Percentiles rank a stretch among this genome's conserved stretches.
These are phyloP conservation scores for Salisapilia sapeloensis DNA, from an alignment of 352 stramenopile genomes.

Conservation along the genomic window DNA sequence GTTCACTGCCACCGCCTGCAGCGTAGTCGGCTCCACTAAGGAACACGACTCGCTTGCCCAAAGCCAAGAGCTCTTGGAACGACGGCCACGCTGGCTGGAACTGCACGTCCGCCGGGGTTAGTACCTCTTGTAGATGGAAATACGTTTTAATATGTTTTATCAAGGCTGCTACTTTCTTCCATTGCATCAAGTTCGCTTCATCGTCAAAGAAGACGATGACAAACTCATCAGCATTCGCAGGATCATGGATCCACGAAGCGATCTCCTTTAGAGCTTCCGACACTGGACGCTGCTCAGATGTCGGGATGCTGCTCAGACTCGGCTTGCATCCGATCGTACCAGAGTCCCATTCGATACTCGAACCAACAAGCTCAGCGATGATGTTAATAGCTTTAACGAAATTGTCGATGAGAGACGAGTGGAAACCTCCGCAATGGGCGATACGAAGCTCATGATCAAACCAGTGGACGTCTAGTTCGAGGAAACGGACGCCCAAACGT, in stretches of 20 bases:
- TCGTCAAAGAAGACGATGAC: conserved; percentile 78
- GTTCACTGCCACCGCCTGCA: conserved; percentile 25
- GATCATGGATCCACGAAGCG: conserved; percentile 29
- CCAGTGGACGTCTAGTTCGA: conserved; percentile 57
- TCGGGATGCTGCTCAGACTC: conserved; percentile 46
- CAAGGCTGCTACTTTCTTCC: conserved; percentile 60
- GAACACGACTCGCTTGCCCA: conserved; percentile 59
- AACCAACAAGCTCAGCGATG: conserved; percentile 29
- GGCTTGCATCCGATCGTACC: conserved; percentile 53
- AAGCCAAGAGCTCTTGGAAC: conserved; percentile 36
- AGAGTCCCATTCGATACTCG: conserved; percentile 48
- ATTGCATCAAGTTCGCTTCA: conserved; percentile 46
- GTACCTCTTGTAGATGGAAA: conserved; percentile 42
- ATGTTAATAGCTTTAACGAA: conserved; percentile 52
- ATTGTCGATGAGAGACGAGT: conserved; percentile 29
- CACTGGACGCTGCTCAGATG: conserved; percentile 29
- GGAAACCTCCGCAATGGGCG: conserved; percentile 47
- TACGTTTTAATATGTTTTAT: conserved; percentile 42
- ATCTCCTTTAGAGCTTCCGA: conserved; percentile 27
- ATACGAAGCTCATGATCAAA: conserved; percentile 47
- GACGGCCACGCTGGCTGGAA: conserved; percentile 24
- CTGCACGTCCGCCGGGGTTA: conserved; percentile 39
- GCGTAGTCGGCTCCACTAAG: conserved; percentile 66
- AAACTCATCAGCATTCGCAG: conserved; percentile 42
- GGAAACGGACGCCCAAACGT: conserved; percentile 38